Evolutionary conservation across 768 basidiomycete genomes (phyloP).

Genomic region (Termitomyces sp.): DNA sequence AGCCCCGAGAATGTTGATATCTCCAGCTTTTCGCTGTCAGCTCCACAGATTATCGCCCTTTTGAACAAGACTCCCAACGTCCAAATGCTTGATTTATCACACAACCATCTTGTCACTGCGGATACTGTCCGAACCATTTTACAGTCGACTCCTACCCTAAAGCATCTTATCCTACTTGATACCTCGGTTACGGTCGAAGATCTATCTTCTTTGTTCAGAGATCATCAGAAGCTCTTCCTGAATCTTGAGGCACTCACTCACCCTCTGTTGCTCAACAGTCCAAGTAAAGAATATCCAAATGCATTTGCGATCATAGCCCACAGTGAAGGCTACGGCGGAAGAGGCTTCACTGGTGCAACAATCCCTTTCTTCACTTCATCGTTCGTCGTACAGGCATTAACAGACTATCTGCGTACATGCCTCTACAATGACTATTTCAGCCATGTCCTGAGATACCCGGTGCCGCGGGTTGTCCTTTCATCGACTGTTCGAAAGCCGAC

Average conservation of each 20-base stretch:
- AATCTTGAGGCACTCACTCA: conserved; percentile 24
- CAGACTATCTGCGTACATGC: conserved; percentile 3
- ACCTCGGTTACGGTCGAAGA: conserved; percentile 17
- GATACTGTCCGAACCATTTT: conserved; percentile 19
- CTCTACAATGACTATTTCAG: not conserved
- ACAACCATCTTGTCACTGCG: conserved; percentile 17
- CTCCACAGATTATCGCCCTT: conserved; percentile 18
- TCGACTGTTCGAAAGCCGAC: conserved; percentile 4
- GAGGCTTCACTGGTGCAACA: conserved; percentile 3
- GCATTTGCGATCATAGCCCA: conserved; percentile 17
- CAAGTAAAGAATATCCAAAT: conserved; percentile 2
- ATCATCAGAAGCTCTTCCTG: conserved; percentile 20
- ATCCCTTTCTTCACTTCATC: conserved; percentile 23
- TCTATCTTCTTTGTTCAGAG: conserved; percentile 16
- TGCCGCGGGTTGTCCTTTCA: conserved; percentile 13
- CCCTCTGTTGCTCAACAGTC: conserved; percentile 15
- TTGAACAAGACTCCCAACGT: conserved; percentile 6
- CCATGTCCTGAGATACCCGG: not conserved
- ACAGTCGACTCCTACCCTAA: conserved; percentile 8
- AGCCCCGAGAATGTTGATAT: conserved; percentile 19
- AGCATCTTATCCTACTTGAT: conserved; percentile 20
- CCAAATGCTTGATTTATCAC: conserved; percentile 20
- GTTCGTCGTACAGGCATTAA: conserved; percentile 18
- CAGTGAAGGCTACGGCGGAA: not conserved
- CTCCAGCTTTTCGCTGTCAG: conserved; percentile 16